phyloP scores from a whole-genome alignment of 306 rosid species.

The Sesbania bispinosa region DNA sequence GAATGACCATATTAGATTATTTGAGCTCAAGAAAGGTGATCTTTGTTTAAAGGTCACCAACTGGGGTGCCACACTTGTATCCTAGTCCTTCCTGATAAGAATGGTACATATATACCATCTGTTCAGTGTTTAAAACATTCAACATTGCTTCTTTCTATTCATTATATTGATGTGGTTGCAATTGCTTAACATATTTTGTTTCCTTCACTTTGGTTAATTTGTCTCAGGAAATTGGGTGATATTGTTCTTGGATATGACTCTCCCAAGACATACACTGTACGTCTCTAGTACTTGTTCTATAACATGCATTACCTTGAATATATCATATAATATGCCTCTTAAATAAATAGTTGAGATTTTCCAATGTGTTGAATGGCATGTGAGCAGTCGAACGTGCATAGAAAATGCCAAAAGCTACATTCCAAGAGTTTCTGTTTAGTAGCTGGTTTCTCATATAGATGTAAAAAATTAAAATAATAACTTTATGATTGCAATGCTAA shows the following conservation, averaged over 20 bases:
- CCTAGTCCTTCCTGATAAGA: slow-evolving; percentile 35
- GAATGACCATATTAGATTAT: slow-evolving; percentile 9
- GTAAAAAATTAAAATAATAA: too few species aligned
- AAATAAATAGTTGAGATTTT: too few species aligned
- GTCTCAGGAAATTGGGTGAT: slow-evolving; percentile 66
- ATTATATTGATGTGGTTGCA: background rate
- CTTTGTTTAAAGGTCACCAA: slow-evolving; percentile 33
- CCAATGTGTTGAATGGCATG: too few species aligned
- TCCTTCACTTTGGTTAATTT: background rate
- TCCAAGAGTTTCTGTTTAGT: too few species aligned
- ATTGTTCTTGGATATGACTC: slow-evolving; percentile 75
- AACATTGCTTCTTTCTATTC: background rate
- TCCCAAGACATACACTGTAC: slow-evolving; percentile 47
- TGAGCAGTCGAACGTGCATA: too few species aligned
- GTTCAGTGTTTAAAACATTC: background rate
- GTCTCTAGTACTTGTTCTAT: background rate
- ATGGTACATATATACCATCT: slow-evolving; percentile 21
- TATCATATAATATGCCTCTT: too few species aligned
- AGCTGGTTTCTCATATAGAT: too few species aligned
- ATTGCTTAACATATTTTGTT: background rate
- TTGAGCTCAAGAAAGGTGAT: slow-evolving; percentile 40
- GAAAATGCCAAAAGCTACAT: too few species aligned
- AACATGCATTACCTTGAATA: too few species aligned
- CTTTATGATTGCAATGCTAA: too few species aligned
- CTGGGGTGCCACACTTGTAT: slow-evolving; percentile 42